Evolutionary conservation across 2,329 filamentous ascomycete genomes (phyloP), one percentile per base, ranked within the genome.

Genomic region (Phialophora chinensis): DNA sequence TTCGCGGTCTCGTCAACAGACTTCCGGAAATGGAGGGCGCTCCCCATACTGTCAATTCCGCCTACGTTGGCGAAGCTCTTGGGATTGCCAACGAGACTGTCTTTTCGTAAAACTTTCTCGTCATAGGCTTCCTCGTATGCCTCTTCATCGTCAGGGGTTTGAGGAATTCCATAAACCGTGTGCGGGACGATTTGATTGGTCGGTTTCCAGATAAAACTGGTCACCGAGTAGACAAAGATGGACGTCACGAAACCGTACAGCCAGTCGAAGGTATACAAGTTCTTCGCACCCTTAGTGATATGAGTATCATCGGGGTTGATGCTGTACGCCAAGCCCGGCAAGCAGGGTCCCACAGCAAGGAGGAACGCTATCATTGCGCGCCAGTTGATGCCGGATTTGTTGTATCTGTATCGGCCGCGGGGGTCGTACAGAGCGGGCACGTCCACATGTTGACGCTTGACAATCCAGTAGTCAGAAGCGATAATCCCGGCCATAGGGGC

Each of bases 221-320:
- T 66, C 3, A 47, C 29, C 10, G 84, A 77, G 76, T 90, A 90
- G 0, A 89, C 80, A 2, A 86, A 58, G 23, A 84, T 83, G 7
- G 85, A 86, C 0, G 76, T 79, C 10, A 83, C 77, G 69, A 90
- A 89, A 0, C 88, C 88, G 57, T 88, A 81, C 20, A 90, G 73
- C 85, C 88, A 90, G n/a, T 88, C 87, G 73, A 90, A 88, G 29
- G 84, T 82, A 73, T 89, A 90, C 4, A 89, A 78, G 69, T 85
- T 83, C 50, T 79, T 75, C 0, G 81, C 77, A 0, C 88, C 88
- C 0, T 78, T 77, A 0, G 61, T 68, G 72, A 77, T 68, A 11
- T 23, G 50, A 2, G 67, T 56, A 1, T n/a, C 38, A 65, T 74
- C 75, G 6, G 38, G 38, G 64, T 80, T 75, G 86, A 77, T 42